Evolutionary conservation across 2,329 filamentous ascomycete genomes (phyloP).

Genomic region (Trichoderma simmonsii): DNA sequence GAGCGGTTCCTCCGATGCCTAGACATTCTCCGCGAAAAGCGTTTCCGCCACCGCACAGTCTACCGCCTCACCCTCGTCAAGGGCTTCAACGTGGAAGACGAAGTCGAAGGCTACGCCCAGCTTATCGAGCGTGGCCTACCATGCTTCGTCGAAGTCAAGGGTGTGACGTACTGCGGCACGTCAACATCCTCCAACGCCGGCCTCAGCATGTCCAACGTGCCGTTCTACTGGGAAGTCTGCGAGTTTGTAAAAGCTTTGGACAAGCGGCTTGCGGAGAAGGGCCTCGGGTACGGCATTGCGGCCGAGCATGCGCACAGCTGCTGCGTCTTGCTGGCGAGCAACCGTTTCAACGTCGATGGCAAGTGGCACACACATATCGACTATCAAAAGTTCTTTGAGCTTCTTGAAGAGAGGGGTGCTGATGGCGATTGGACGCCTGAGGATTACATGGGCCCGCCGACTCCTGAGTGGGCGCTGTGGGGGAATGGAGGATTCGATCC

Average conservation of each 20-base stretch:
- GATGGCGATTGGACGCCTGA: constrained; percentile 76
- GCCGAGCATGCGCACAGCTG: constrained; percentile 95
- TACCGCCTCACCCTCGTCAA: constrained; percentile 95
- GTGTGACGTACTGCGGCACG: constrained; percentile 94
- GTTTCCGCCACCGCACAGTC: constrained; percentile 84
- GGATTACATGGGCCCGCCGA: constrained; percentile 83
- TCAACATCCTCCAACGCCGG: constrained; percentile 79
- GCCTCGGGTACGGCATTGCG: constrained; percentile 82
- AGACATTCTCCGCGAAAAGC: constrained; percentile 79
- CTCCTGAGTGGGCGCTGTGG: constrained; percentile 92
- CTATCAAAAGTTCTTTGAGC: constrained; percentile 82
- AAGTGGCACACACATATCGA: constrained; percentile 92
- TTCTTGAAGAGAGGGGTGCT: constrained; percentile 65
- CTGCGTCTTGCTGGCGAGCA: constrained; percentile 82
- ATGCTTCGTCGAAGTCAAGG: constrained; percentile 93
- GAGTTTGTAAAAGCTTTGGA: constrained; percentile 78
- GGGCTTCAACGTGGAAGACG: constrained; percentile 95
- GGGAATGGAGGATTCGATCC: constrained; percentile 94
- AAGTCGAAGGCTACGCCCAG: constrained; percentile 84
- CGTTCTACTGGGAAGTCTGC: constrained; percentile 87
- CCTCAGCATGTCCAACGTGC: constrained; percentile 94
- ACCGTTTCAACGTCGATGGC: constrained; percentile 70
- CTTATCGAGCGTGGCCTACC: constrained; percentile 83
- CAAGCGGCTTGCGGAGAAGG: constrained; percentile 62
- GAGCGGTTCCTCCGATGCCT: constrained; percentile 89